phyloP scores from a whole-genome alignment of 805 yeast species.

The Starmerella roubikii region DNA sequence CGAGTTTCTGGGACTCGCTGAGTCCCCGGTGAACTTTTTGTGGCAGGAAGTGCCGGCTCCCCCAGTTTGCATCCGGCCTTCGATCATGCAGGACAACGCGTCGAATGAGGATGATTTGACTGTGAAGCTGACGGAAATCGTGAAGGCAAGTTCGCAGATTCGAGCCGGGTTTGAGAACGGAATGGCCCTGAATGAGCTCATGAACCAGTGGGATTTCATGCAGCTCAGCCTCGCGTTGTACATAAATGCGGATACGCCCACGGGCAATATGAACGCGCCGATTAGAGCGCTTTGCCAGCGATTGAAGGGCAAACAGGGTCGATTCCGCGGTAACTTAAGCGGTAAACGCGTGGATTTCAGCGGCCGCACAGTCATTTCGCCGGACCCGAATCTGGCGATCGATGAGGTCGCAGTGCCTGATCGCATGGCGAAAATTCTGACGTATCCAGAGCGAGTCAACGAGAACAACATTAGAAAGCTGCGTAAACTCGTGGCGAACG shows the following conservation, averaged over 20 bases:
- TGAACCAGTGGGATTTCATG: constrained; percentile 98
- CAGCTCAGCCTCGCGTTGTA: constrained; percentile 95
- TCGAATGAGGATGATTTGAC: constrained; percentile 96
- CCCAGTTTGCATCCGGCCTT: constrained; percentile 96
- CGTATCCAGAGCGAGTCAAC: constrained; percentile 91
- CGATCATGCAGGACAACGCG: constrained; percentile 86
- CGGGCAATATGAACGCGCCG: constrained; percentile 46
- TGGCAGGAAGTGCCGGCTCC: constrained; percentile 99
- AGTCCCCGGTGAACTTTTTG: constrained; percentile 86
- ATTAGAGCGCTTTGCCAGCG: constrained; percentile 95
- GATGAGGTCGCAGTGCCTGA: constrained; percentile 99
- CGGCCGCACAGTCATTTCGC: constrained; percentile 95
- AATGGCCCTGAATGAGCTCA: constrained; percentile 75
- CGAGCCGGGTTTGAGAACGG: constrained; percentile 93
- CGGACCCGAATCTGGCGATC: constrained; percentile 88
- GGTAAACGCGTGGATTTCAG: constrained; percentile 99
- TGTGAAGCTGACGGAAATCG: constrained; percentile 88
- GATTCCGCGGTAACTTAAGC: constrained; percentile 93
- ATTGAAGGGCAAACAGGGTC: constrained; percentile 95
- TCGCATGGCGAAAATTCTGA: constrained; percentile 84
- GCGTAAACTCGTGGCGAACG: constrained; percentile 60
- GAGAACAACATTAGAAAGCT: constrained; percentile 71
- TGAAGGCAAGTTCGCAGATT: constrained; percentile 89
- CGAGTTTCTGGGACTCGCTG: constrained; percentile 81
- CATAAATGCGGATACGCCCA: constrained; percentile 89